A percentile compares a stretch with the other conserved stretches of the same genome.
Conservation (phyloP, 805 yeast species). For the Wickerhamiella domercqiae region DNA sequence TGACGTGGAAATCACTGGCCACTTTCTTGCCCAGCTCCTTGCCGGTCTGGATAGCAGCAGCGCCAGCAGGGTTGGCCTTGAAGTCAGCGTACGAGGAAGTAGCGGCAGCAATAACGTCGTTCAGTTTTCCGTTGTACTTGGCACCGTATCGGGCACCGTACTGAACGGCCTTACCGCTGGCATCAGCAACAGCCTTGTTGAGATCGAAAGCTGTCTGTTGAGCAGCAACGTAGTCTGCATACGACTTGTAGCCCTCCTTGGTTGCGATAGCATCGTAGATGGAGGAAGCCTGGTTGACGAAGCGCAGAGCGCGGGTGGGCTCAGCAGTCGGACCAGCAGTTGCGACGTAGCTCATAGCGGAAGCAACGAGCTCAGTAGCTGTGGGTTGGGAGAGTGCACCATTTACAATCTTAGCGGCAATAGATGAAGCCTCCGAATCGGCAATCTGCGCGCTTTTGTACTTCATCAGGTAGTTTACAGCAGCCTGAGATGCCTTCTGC, state of each 20-base stretch:
- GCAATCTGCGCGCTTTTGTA: conserved; percentile 10
- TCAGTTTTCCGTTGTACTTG: conserved; percentile 4
- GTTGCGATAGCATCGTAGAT: conserved; percentile 13
- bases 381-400: conserved; percentile 11
- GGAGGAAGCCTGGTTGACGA: conserved; percentile 14
- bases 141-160: conserved; percentile 2
- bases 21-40: conserved; percentile 9
- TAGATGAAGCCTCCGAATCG: conserved; percentile 13
- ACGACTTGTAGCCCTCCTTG: conserved; percentile 12
- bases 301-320: conserved; percentile 10
- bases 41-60: conserved; percentile 11
- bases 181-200: conserved; percentile 9
- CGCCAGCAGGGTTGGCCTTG: conserved; percentile 11
- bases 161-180: conserved; percentile 4
- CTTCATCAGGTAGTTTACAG: conserved; percentile 12
- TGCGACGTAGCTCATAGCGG: conserved; percentile 12
- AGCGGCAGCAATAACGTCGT: conserved; percentile 5
- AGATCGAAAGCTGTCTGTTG: conserved; percentile 12
- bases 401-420: conserved; percentile 12
- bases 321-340: conserved; percentile 9
- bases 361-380: conserved; percentile 12
- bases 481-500: conserved; percentile 11
- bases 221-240: conserved; percentile 9
- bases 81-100: conserved; percentile 5
- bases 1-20: conserved; percentile 13